Evolutionary conservation across 352 stramenopile species (phyloP), one percentile per base, ranked within the genome.

Genomic region (Albugo candida): DNA sequence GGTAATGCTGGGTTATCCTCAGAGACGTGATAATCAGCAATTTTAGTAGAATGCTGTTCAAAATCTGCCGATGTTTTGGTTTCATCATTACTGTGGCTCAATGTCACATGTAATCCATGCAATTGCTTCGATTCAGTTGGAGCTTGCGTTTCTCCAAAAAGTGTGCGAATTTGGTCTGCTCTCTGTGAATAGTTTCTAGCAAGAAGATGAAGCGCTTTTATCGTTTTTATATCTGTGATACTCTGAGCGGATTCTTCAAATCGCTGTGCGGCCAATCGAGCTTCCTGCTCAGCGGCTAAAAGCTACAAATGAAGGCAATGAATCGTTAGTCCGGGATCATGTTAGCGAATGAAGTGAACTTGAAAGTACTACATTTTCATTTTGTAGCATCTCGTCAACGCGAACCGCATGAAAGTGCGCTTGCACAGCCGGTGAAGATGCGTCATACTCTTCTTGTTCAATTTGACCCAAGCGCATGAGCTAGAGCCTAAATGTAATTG

Each of bases 181-280:
- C 75, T 58, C 50, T 81, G 81, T 63, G 83, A 68, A 54, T 87
- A 87, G 45, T 84, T 84, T 46, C 81, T 70, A 0, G 75, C 70
- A 36, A 87, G 63, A 44, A 87, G 51, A 39, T 82, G 50, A 10
- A 87, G 52, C 35, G 75, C 70, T 21, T 84, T 63, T 36, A 82
- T 67, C 13, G 75, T 87, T 18, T 70, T 70, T 50, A 74, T 76
- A 52, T 81, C 69, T 2, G 53, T 49, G 21, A 84, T 65, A 16
- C 48, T 53, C 34, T 70, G 63, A 19, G 75, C 66, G 13, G 75
- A 72, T 43, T 71, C 59, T 13, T 82, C 41, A 55, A 87, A 87
- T 47, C 67, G 72, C 6, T 80, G 61, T 43, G 72, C 83, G 16
- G 75, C 75, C 13, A 82, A 54, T 35, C 74, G 70, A 4, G 61